Evolutionary conservation across 2,329 filamentous ascomycete species (phyloP), one percentile per base, ranked within the genome.

Genomic region (Diaporthe australafricana): DNA sequence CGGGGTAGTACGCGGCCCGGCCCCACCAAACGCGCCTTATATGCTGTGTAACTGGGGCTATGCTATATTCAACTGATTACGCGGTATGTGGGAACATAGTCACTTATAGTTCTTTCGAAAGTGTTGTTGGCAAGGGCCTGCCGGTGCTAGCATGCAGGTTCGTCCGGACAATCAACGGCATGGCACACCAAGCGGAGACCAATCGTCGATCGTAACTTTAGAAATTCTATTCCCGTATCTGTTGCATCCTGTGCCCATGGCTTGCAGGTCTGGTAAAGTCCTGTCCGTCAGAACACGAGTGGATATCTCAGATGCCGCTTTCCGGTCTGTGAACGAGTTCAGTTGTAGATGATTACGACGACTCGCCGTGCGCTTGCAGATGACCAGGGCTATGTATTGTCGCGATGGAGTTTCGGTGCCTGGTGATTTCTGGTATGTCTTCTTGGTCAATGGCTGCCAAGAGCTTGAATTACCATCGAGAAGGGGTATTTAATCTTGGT

Each of bases 341-440:
- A 38, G 9, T 16, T 56, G 53, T 17, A 32, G 53, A 38, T 38
- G 53, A 38, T 56, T 56, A 56, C 53, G 53, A 56, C 53, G 53
- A 56, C 53, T 56, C 53, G 32, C 20, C 53, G 53, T 12, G 20
- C 20, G 32, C 32, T 2, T 56, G 53, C 53, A 56, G 53, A 56
- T 38, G 30, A 16, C 32, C 30, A 9, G 53, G 20, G 5, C 8
- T 38, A 11, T 8, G 32, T n/a, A 38, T 38, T 38, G 30, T 56
- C 32, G 22, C 12, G 11, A 38, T 38, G 53, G 1, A 22, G 22
- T 40, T 5, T 17, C 32, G 7, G 20, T 56, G 32, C 53, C 20
- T 56, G 53, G 16, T 32, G 50, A 53, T 32, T n/a, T 25, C 5
- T 50, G 47, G 47, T n/a, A n/a, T n/a, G n/a, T n/a, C n/a, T n/a